Percentiles rank a stretch among this genome's conserved stretches.
phyloP scores from a whole-genome alignment of 2,329 filamentous ascomycete species.

The Apiospora hydei region DNA sequence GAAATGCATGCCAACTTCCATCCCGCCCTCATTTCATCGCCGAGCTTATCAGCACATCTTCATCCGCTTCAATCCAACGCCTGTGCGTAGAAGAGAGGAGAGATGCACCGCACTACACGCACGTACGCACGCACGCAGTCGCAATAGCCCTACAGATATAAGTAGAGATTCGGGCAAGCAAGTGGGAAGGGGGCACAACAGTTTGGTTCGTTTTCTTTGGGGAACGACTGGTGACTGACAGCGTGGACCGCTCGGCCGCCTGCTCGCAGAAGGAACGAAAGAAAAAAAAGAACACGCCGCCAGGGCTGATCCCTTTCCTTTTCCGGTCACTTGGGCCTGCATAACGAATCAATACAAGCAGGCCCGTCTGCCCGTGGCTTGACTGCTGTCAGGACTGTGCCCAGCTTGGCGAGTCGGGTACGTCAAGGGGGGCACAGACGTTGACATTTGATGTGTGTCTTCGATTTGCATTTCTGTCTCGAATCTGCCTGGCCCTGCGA shows the following conservation, averaged over 20 bases:
- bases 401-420: background rate
- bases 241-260: background rate
- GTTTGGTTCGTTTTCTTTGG: background rate
- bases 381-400: background rate
- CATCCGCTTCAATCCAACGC: background rate
- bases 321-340: background rate
- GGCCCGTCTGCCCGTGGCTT: background rate
- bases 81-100: background rate
- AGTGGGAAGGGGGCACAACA: too few relatives aligned
- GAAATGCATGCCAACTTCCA: background rate
- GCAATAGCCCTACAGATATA: background rate
- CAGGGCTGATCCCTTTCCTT: background rate
- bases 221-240: background rate
- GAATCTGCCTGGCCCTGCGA: background rate
- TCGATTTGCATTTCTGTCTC: background rate
- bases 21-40: background rate
- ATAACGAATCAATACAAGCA: slow-evolving; percentile 8
- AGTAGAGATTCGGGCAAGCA: background rate
- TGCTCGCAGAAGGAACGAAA: background rate
- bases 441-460: background rate
- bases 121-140: background rate
- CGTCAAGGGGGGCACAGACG: slow-evolving; percentile 3
- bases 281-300: background rate
- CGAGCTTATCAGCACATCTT: background rate
- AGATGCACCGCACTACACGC: too few relatives aligned